Evolutionary conservation across 164 flowering plant species (phyloP).

Genomic region (Tetracentron sinense): DNA sequence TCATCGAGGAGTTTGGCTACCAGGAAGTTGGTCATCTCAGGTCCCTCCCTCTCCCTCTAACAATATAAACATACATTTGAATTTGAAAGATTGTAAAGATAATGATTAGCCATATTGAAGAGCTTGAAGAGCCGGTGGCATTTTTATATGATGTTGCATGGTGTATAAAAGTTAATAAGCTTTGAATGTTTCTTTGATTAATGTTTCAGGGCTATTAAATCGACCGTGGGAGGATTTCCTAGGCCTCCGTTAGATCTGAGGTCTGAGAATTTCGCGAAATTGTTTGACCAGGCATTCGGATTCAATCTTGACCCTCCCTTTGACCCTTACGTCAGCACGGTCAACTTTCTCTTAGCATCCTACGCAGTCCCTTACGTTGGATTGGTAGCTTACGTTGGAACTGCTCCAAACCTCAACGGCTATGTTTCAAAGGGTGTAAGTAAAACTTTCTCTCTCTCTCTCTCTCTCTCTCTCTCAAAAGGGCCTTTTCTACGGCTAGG

Average conservation of each 20-base stretch:
- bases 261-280: constrained; percentile 26
- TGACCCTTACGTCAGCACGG: constrained; percentile 43
- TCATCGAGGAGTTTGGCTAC: constrained; percentile 9
- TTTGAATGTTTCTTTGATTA: too few relatives aligned
- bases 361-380: constrained; percentile 63
- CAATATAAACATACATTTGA: too few relatives aligned
- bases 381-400: constrained; percentile 55
- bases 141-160: too few relatives aligned
- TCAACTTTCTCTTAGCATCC: constrained; percentile 46
- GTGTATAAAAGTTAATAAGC: too few relatives aligned
- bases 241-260: constrained; percentile 57
- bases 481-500: too few relatives aligned
- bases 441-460: too few relatives aligned
- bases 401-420: constrained; percentile 35
- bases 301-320: constrained; percentile 47
- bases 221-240: constrained; percentile 37
- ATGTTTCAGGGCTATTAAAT: constrained; percentile 45
- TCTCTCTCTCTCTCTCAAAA: too few relatives aligned
- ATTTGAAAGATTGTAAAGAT: too few relatives aligned
- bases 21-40: too few relatives aligned
- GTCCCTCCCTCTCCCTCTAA: too few relatives aligned
- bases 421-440: constrained; percentile 29
- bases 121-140: too few relatives aligned
- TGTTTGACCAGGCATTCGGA: constrained; percentile 44
- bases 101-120: too few relatives aligned